Conservation (phyloP, 2,329 filamentous ascomycete species). For the Alternaria infectoria region DNA sequence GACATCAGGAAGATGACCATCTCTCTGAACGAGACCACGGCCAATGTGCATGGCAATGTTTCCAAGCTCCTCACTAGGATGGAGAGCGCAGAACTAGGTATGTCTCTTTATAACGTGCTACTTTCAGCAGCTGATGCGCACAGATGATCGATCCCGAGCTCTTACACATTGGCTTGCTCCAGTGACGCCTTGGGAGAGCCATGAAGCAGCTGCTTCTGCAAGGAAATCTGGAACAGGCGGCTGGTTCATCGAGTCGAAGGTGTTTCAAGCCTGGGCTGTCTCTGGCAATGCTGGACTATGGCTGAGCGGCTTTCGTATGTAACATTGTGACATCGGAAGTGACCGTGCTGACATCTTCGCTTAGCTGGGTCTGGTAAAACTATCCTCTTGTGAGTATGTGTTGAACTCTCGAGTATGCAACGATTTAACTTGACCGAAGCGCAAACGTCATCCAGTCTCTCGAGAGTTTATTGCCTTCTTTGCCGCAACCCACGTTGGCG, state of each 20-base stretch:
- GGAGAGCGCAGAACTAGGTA: not conserved
- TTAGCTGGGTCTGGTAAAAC: not conserved
- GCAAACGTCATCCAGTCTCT: not conserved
- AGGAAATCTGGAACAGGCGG: not conserved
- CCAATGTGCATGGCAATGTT: not conserved
- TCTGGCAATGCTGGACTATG: not conserved
- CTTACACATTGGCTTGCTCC: not conserved
- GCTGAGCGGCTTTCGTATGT: not conserved
- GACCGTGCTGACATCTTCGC: not conserved
- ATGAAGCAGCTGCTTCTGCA: not conserved
- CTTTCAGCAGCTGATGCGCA: not conserved
- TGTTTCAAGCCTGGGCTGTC: not conserved
- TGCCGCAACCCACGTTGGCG: not conserved
- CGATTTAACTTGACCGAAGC: not conserved
- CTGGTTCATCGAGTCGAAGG: not conserved
- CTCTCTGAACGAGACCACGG: not conserved
- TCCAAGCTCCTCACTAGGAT: not conserved
- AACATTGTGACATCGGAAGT: not conserved
- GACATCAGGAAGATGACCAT: not conserved
- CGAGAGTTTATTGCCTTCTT: not conserved
- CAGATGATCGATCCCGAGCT: not conserved
- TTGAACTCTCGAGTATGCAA: not conserved
- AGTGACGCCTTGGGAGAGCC: not conserved
- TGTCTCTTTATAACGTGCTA: not conserved
- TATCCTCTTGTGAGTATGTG: not conserved